Base-by-base conservation (phyloP, 2,329 filamentous ascomycete genomes). In the Fusarium veterinarium region DNA sequence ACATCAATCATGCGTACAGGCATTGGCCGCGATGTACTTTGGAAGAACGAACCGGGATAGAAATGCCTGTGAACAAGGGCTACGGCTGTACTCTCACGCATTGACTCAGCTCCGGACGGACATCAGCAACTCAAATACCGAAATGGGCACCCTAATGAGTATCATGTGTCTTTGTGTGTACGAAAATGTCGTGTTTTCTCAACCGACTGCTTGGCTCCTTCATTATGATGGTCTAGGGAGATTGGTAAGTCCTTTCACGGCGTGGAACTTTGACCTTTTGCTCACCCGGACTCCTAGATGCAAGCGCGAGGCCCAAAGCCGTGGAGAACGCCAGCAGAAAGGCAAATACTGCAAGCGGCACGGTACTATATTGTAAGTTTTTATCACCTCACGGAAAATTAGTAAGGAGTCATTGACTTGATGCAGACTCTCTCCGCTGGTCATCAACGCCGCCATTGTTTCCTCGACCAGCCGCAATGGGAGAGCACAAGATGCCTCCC, bases 391-490 rank as follows among this genome's bases (percentile, higher is more conserved):
- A 3, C 2, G 5, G 7, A 12, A 6, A 2, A 3, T 17, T 11
- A 12, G n/a, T 3, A 1, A 3, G 0, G 2, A 11, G 10, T 8
- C 8, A 3, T 28, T 71, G 16, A 71, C 19, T 12, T 8, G 17
- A 12, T 35, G 7, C 4, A 71, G 68, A 71, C 57, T 23, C 67
- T 71, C 28, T 71, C 68, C 11, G 56, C 67, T 2, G 68, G 68
- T 4, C 68, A 71, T 30, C 68, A 67, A n/a, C 68, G 68, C 17
- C 58, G 58, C 14, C 52, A 40, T 12, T 62, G 57, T 5, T 71
- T 71, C 30, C 62, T 71, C 4, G 67, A 71, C 23, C 61, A 71
- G 14, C 61, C 67, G 17, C 68, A 71, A 52, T 71, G 68, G 68
- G 56, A 44, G 19, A 67, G 56, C n/a, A 30, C 28, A 4, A 44